These are phyloP conservation scores for Globisporangium carolinianum DNA, from an alignment of 352 stramenopile genomes.

Conservation along the genomic window DNA sequence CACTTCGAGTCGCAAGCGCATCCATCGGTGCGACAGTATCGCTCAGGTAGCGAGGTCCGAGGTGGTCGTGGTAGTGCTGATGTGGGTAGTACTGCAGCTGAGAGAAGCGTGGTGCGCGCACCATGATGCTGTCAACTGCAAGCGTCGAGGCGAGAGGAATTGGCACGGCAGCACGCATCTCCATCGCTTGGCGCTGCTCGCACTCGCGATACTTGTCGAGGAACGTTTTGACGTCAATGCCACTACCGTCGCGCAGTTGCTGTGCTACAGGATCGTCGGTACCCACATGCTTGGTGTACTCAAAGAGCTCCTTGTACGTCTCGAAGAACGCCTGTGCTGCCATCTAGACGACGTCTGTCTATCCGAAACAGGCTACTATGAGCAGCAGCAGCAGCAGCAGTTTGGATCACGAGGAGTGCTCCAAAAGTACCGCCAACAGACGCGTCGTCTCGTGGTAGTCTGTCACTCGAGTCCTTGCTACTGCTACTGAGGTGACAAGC, in stretches of 20 bases:
- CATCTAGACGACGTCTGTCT: not conserved
- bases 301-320: constrained; percentile 53
- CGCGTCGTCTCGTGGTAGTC: too few relatives aligned
- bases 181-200: constrained; percentile 20
- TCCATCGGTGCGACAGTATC: not conserved
- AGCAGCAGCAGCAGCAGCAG: not conserved
- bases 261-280: constrained; percentile 4
- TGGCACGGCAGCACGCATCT: constrained; percentile 3
- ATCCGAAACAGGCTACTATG: not conserved
- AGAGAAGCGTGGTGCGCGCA: not conserved
- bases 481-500: not conserved
- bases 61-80: too few relatives aligned
- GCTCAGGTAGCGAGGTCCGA: not conserved
- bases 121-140: not conserved
- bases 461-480: not conserved
- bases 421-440: too few relatives aligned
- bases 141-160: constrained; percentile 7
- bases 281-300: constrained; percentile 52
- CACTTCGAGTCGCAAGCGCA: too few relatives aligned
- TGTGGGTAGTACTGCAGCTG: not conserved
- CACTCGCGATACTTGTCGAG: constrained; percentile 42
- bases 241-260: constrained; percentile 7
- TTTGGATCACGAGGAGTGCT: not conserved
- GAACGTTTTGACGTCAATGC: constrained; percentile 25
- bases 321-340: constrained; percentile 39